A percentile compares a stretch with the other conserved stretches of the same genome.
Conservation (phyloP, 2,329 filamentous ascomycete genomes). For the Aspergillus pseudoglaucus region DNA sequence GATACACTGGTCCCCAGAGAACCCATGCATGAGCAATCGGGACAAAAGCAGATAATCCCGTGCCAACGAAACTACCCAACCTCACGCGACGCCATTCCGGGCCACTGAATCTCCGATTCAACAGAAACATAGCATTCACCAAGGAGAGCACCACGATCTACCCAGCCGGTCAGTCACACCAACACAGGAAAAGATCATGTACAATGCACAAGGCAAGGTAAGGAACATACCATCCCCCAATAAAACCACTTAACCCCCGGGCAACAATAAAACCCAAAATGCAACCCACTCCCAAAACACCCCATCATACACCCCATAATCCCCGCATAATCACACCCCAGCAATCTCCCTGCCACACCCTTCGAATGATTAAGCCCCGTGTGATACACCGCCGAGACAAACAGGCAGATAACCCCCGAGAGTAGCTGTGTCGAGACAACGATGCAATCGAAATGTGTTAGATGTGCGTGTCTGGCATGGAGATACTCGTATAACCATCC, state of each 20-base stretch:
- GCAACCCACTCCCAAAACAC: conserved; percentile 29
- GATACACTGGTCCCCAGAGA: conserved; percentile 18
- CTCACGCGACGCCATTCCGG: conserved; percentile 23
- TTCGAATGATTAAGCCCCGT: conserved; percentile 29
- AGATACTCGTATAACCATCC: conserved; percentile 7
- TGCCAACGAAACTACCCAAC: conserved; percentile 22
- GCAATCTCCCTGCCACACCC: conserved; percentile 16
- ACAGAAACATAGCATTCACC: conserved; percentile 25
- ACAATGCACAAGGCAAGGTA: too few relatives aligned
- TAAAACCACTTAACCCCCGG: conserved; percentile 20
- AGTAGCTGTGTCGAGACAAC: conserved; percentile 14
- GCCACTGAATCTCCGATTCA: conserved; percentile 28
- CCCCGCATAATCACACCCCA: conserved; percentile 27
- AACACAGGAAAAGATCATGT: too few relatives aligned
- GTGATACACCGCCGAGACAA: conserved; percentile 24
- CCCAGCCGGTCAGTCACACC: conserved; percentile 10
- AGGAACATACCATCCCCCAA: conserved; percentile 34
- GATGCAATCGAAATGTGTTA: conserved; percentile 6
- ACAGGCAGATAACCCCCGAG: conserved; percentile 30
- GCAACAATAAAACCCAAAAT: conserved; percentile 31
- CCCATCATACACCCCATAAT: conserved; percentile 29
- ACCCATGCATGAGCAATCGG: conserved; percentile 26
- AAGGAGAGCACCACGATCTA: conserved; percentile 25
- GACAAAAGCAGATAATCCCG: conserved; percentile 27
- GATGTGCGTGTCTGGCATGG: conserved; percentile 2